phyloP scores from a whole-genome alignment of 257 asterid genomes.

The Solanum piurae region DNA sequence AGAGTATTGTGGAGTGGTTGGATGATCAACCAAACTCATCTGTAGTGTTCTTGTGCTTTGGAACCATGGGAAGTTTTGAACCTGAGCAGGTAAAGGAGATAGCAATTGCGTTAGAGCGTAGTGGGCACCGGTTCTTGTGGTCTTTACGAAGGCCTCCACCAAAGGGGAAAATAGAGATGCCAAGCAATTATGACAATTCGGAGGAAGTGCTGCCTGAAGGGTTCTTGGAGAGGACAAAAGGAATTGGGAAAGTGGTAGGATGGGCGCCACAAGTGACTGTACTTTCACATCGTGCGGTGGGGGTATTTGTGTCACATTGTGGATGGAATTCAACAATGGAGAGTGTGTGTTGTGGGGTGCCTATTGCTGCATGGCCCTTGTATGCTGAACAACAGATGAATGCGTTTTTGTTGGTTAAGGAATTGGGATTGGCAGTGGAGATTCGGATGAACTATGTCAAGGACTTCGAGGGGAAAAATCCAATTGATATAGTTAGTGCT shows the following conservation, averaged over 20 bases:
- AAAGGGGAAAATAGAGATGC: not conserved
- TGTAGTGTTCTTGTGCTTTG: constrained; percentile 23
- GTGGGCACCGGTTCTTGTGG: constrained; percentile 15
- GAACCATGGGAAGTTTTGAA: constrained; percentile 13
- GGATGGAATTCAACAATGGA: constrained; percentile 10
- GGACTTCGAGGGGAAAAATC: not conserved
- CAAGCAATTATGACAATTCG: not conserved
- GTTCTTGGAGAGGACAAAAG: constrained; percentile 15
- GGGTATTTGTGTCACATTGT: not conserved
- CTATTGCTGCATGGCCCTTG: constrained; percentile 9
- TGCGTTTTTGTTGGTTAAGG: constrained; percentile 2
- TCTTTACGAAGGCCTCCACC: constrained; percentile 9
- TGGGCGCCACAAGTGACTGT: constrained; percentile 1
- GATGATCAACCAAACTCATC: constrained; percentile 8
- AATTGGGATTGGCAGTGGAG: not conserved
- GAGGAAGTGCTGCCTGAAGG: constrained; percentile 15
- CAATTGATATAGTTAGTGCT: not conserved
- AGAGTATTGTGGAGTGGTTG: constrained; percentile 4
- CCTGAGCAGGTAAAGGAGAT: constrained; percentile 18
- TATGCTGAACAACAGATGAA: constrained; percentile 5
- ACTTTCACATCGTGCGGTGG: not conserved
- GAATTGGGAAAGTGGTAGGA: not conserved
- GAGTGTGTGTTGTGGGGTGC: constrained; percentile 1
- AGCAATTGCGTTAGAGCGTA: constrained; percentile 11
- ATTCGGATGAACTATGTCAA: not conserved